A percentile compares a stretch with the other conserved stretches of the same genome.
Conservation (phyloP, 139 green algal genomes). For the Eudorina sp. region DNA sequence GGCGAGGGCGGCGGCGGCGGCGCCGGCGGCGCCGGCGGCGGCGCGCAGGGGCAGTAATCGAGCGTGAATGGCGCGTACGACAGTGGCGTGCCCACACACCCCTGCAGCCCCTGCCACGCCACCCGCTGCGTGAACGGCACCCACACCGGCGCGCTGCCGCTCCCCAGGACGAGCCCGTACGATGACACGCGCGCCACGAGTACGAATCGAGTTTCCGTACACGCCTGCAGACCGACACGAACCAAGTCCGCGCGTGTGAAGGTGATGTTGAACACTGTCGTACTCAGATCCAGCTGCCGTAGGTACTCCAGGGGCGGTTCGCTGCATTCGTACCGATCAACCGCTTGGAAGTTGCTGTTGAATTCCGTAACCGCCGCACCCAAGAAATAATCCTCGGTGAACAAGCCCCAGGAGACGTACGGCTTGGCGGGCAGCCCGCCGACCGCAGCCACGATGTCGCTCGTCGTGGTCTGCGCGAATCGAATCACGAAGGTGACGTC, state of each 20-base stretch:
- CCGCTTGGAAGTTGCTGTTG: no score
- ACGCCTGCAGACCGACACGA: neutral
- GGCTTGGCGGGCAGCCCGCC: neutral
- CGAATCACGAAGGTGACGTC: neutral
- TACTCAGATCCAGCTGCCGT: neutral
- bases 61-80: neutral
- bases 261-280: neutral
- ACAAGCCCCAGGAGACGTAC: neutral
- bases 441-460: neutral
- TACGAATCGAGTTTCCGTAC: neutral
- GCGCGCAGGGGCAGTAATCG: neutral
- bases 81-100: neutral
- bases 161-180: neutral
- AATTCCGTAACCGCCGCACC: no score
- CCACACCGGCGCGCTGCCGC: neutral
- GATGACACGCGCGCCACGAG: neutral
- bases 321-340: neutral
- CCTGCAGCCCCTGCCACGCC: neutral
- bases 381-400: neutral
- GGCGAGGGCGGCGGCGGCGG: neutral
- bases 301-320: neutral
- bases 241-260: neutral
- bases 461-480: neutral
- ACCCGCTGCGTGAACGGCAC: neutral
- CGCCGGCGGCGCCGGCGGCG: neutral